A percentile compares a stretch with the other conserved stretches of the same genome.
These are phyloP conservation scores for Globisporangium lucens DNA, from an alignment of 352 stramenopile genomes.

Conservation along the genomic window DNA sequence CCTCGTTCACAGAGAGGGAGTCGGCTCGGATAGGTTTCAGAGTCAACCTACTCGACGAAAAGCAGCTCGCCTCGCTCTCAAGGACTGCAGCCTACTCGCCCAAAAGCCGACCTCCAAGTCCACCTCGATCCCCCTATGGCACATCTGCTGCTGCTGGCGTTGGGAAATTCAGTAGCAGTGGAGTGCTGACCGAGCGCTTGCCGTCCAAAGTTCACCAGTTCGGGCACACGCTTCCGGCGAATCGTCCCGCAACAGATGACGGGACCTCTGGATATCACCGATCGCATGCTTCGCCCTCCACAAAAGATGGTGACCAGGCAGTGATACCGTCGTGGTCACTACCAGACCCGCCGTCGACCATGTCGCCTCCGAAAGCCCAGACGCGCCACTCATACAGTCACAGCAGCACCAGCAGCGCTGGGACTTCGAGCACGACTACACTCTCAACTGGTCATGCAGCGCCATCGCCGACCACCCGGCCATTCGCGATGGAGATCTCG, in stretches of 20 bases:
- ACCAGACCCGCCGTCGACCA: background rate
- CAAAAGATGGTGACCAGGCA: background rate
- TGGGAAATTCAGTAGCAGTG: conserved; percentile 1
- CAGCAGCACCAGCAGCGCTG: background rate
- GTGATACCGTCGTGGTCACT: background rate
- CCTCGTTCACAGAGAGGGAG: conserved; percentile 35
- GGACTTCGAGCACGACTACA: background rate
- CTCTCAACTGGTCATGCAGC: background rate
- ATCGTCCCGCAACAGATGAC: conserved; percentile 10
- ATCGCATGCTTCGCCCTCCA: background rate
- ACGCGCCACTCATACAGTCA: background rate
- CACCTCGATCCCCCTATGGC: conserved; percentile 27
- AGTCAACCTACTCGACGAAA: conserved; percentile 49
- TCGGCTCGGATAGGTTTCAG: conserved; percentile 42
- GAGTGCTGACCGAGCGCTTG: conserved; percentile 11
- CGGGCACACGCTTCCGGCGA: background rate
- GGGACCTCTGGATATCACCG: background rate
- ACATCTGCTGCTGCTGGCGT: background rate
- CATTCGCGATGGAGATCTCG: conserved; percentile 62
- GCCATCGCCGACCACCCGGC: conserved; percentile 28
- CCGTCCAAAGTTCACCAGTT: conserved; percentile 12
- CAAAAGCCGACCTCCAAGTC: conserved; percentile 26
- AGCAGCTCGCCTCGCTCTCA: conserved; percentile 41
- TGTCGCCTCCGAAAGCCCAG: conserved; percentile 4
- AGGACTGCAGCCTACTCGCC: conserved; percentile 33